Percentiles rank a stretch among this genome's conserved stretches.
Evolutionary conservation across 306 rosid genomes (phyloP).

Genomic region (Aeschynomene evenia): DNA sequence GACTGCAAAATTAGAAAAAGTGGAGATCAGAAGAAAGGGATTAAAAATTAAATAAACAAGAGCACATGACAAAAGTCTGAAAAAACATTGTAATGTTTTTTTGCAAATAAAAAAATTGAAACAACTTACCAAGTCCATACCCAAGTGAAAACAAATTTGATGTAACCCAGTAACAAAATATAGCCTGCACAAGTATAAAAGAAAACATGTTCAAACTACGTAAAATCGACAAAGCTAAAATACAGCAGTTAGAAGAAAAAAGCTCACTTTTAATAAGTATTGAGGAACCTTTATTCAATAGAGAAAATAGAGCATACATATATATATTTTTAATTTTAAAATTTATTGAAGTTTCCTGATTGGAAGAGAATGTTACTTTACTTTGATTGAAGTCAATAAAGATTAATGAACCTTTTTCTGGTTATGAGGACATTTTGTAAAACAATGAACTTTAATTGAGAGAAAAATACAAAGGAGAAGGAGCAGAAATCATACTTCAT

Average conservation of each 20-base stretch:
- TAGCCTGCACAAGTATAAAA: slow-evolving; percentile 60
- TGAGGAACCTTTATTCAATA: neutral
- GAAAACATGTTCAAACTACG: slow-evolving; percentile 23
- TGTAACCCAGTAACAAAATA: slow-evolving; percentile 94
- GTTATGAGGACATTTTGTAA: neutral
- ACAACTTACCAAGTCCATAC: slow-evolving; percentile 74
- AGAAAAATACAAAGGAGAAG: neutral
- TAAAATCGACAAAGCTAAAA: slow-evolving; percentile 9
- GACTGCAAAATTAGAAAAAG: slow-evolving; percentile 39
- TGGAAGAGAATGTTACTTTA: neutral
- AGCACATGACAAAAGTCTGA: neutral
- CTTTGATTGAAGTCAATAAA: neutral
- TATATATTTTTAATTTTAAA: too few species aligned
- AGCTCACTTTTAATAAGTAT: neutral
- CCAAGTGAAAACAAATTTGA: slow-evolving; percentile 74
- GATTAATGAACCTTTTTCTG: too few species aligned
- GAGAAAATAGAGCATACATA: neutral
- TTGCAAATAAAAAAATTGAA: slow-evolving; percentile 25
- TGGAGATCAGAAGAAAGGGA: neutral
- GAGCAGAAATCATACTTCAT: neutral
- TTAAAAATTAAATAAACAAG: neutral
- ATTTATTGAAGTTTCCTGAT: neutral
- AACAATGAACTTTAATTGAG: neutral
- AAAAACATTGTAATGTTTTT: too few species aligned
- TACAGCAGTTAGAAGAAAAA: neutral